A percentile compares a stretch with the other conserved stretches of the same genome.
phyloP scores from a whole-genome alignment of 371 early-diverging fungal species.

The Apophysomyces ossiformis region DNA sequence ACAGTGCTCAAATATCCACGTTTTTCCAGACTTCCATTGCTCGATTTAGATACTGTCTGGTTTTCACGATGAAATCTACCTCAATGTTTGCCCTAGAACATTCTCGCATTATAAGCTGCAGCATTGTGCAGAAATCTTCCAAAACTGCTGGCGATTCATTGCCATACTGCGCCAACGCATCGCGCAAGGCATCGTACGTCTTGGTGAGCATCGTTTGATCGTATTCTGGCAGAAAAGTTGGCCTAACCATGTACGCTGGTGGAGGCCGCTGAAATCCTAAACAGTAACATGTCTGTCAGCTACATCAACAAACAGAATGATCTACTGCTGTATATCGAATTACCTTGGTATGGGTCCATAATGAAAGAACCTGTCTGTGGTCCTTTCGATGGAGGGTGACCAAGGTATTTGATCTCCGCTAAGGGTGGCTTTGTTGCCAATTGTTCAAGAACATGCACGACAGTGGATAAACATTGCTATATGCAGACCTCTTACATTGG shows the following conservation, averaged over 20 bases:
- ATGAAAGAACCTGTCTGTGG: not conserved
- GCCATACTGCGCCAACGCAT: conserved; percentile 9
- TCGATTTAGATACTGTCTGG: not conserved
- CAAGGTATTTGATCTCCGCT: too few relatives aligned
- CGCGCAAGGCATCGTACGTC: conserved; percentile 5
- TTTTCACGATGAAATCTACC: conserved; percentile 29
- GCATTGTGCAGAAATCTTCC: conserved; percentile 43
- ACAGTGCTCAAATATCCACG: conserved; percentile 63
- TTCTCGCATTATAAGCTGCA: conserved; percentile 61
- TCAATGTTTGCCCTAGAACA: conserved; percentile 68
- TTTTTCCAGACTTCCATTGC: conserved; percentile 55
- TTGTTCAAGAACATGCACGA: too few relatives aligned
- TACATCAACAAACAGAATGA: too few relatives aligned
- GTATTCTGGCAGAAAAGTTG: not conserved
- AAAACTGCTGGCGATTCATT: conserved; percentile 18
- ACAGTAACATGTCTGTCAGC: not conserved
- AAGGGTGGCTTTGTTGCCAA: too few relatives aligned
- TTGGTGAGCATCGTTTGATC: conserved; percentile 3
- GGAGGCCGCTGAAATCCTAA: conserved; percentile 7
- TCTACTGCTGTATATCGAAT: not conserved
- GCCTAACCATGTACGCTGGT: conserved; percentile 5
- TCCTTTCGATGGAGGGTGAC: too few relatives aligned
- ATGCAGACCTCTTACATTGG: too few relatives aligned
- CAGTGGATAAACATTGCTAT: too few relatives aligned
- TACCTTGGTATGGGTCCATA: conserved; percentile 7